phyloP scores from a whole-genome alignment of 1,284 basidiomycete genomes.

The Sporisorium exsertum region DNA sequence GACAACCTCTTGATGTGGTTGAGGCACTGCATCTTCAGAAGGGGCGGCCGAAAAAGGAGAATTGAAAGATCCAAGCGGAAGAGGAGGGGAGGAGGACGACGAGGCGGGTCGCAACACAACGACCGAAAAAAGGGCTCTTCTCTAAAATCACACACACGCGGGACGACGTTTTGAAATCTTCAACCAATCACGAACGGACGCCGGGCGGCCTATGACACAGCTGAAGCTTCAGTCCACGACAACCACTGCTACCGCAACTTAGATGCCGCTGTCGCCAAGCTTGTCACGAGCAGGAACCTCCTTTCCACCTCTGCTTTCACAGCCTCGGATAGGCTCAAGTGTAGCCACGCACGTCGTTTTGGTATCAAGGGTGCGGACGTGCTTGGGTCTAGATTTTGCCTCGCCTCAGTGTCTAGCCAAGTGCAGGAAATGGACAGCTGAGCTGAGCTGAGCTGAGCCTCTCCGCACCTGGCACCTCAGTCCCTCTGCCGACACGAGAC shows the following conservation, averaged over 20 bases:
- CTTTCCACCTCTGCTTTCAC: constrained; percentile 3
- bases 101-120: too few species aligned
- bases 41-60: not conserved
- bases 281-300: not conserved
- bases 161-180: constrained; percentile 4
- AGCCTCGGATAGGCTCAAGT: not conserved
- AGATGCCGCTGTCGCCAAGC: constrained; percentile 6
- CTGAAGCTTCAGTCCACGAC: not conserved
- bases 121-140: not conserved
- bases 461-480: not conserved
- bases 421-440: not conserved
- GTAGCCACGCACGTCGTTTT: not conserved
- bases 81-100: too few species aligned
- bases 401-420: not conserved
- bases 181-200: not conserved
- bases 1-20: not conserved
- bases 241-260: too few species aligned
- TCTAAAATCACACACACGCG: constrained; percentile 11
- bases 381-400: not conserved
- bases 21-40: not conserved
- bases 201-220: not conserved
- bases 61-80: not conserved
- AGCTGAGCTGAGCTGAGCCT: not conserved
- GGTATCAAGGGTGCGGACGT: constrained; percentile 1
- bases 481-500: too few species aligned